Base-by-base conservation (phyloP, 1,284 basidiomycete species). In the Trichosporon sp. region DNA sequence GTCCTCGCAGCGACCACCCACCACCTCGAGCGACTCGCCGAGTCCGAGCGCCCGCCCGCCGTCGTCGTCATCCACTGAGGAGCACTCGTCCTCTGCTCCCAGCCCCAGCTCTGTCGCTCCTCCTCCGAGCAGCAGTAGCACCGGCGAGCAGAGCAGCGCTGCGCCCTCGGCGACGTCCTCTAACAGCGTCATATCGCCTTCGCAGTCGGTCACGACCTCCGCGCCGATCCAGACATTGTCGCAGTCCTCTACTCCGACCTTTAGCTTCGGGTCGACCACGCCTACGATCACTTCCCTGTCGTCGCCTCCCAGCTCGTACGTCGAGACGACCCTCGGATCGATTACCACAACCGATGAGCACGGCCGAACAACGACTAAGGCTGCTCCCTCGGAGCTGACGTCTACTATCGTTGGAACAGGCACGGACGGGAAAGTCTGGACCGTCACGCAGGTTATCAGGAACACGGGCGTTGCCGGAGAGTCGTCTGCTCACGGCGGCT, bases 391-490 rank as follows among this genome's bases (percentile, higher is more conserved):
- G 25, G 31, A 57, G 27, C 13, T 40, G n/a, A 59, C 56, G 13
- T 21, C 31, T 23, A 60, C 56, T 16, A 34, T 57, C 10, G 9
- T 59, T 29, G 58, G 34, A 59, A 74, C 75, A 11, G 72, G 71
- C 59, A 37, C 66, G 1, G 25, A 61, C 4, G 74, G 73, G 27
- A 60, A 61, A n/a, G 57, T 63, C 2, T 71, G 69, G 61, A 81
- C 79, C 7, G 66, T 77, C 46, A 81, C 78, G 6, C 71, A 74
- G 62, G 67, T 72, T 31, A 71, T 78, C 23, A 69, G 70, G 36
- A 76, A 76, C 61, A 73, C 74, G 6, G 71, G 67, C 16, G 58
- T 62, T 44, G 68, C 70, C 14, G 63, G 67, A 19, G 34, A 57
- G 16, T 59, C 65, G 1, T 64, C 61, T 10, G 25, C 62, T 14